phyloP scores from a whole-genome alignment of 805 yeast genomes.

The Kuraishia hungarica region DNA sequence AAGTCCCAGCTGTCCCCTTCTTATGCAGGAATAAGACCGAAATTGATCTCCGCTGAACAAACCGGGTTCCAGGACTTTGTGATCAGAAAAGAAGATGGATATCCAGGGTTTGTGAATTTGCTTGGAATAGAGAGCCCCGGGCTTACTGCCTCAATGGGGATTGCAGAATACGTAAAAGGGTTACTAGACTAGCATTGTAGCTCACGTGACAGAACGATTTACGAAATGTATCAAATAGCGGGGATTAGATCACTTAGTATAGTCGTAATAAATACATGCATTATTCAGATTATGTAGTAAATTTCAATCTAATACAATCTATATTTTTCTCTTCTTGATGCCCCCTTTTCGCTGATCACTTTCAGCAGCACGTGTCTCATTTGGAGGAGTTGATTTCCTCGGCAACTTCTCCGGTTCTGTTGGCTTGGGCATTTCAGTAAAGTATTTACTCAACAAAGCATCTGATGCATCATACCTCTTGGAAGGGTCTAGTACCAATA shows the following conservation, averaged over 20 bases:
- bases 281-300: not conserved
- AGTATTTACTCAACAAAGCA: conserved; percentile 61
- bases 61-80: conserved; percentile 61
- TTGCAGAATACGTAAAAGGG: conserved; percentile 58
- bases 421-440: conserved; percentile 66
- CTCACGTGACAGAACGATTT: no score
- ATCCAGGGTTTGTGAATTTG: conserved; percentile 71
- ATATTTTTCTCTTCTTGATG: not conserved
- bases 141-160: conserved; percentile 73
- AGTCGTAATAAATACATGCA: conserved; percentile 8
- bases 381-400: conserved; percentile 14
- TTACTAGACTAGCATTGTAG: conserved; percentile 10
- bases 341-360: not conserved
- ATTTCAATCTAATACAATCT: not conserved
- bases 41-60: conserved; percentile 39
- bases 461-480: conserved; percentile 55
- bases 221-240: no score
- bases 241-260: no score
- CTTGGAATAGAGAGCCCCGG: conserved; percentile 91
- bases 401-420: conserved; percentile 63
- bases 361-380: not conserved
- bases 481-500: conserved; percentile 76
- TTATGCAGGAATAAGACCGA: conserved; percentile 83
- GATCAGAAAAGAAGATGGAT: conserved; percentile 60
- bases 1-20: conserved; percentile 47